Conservation (phyloP, 208 protist genomes). For the Trichomonas gallinae region DNA sequence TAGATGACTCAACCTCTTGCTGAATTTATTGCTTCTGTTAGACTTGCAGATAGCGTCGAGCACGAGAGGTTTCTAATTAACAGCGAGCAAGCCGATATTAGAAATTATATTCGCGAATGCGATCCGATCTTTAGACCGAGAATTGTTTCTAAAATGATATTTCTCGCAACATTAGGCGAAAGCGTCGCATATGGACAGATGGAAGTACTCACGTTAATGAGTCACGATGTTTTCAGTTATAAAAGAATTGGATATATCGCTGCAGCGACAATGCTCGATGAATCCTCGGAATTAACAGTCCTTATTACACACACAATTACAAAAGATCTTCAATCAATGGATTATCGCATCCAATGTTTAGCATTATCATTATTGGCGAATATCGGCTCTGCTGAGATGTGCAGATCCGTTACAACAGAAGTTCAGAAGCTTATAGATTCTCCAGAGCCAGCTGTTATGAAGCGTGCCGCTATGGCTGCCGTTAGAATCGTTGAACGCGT, state of each 20-base stretch:
- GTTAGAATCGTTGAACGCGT: neutral
- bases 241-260: conserved; percentile 25
- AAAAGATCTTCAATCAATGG: neutral
- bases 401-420: neutral
- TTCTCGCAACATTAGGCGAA: neutral
- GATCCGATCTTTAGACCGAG: neutral
- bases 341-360: neutral
- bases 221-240: neutral
- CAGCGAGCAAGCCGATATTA: neutral
- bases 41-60: neutral
- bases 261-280: neutral
- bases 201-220: conserved; percentile 20
- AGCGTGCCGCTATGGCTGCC: neutral
- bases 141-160: conserved; percentile 14
- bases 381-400: neutral
- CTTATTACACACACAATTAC: neutral
- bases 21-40: neutral
- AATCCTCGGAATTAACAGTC: conserved; percentile 12
- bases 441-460: neutral
- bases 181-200: conserved; percentile 15
- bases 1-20: neutral
- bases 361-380: neutral
- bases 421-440: neutral
- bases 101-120: neutral
- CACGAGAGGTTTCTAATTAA: neutral